These are phyloP conservation scores for Raffaelea albimanens DNA, from an alignment of 2,329 filamentous ascomycete genomes.

Conservation along the genomic window DNA sequence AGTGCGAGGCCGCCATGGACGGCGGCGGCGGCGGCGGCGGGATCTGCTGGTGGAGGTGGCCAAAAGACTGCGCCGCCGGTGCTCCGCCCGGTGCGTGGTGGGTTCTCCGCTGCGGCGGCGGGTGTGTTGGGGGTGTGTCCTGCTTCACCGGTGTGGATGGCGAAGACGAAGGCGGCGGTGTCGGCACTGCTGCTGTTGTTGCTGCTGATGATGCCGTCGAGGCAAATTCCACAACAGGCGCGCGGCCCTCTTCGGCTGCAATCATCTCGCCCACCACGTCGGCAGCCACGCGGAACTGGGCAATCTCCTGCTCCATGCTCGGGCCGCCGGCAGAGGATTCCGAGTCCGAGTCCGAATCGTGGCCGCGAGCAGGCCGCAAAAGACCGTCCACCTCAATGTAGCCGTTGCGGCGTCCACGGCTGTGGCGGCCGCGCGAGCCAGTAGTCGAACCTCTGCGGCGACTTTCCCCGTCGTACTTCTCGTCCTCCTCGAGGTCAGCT, in stretches of 20 bases:
- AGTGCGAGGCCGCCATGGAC: neutral
- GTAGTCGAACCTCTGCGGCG: neutral
- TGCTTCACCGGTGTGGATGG: neutral
- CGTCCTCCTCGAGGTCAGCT: conserved; percentile 18
- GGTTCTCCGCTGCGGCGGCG: too few relatives aligned
- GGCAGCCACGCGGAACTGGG: conserved; percentile 35
- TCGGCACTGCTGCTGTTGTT: too few relatives aligned
- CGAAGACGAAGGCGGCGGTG: neutral
- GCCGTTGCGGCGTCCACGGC: neutral
- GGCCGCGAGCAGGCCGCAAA: conserved; percentile 9
- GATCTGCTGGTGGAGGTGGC: conserved; percentile 1
- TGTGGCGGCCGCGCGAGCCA: too few relatives aligned
- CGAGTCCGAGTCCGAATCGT: neutral
- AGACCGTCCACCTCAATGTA: conserved; percentile 20
- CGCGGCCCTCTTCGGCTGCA: conserved; percentile 29
- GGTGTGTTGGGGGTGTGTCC: neutral
- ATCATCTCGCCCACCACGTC: conserved; percentile 36
- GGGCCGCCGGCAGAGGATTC: conserved; percentile 13
- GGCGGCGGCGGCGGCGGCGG: neutral
- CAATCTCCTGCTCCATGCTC: conserved; percentile 40
- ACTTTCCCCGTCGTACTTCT: conserved; percentile 19
- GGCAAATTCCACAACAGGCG: conserved; percentile 9
- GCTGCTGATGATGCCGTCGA: neutral
- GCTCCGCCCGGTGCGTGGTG: too few relatives aligned
- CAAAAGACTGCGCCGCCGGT: too few relatives aligned